A percentile compares a stretch with the other conserved stretches of the same genome.
Evolutionary conservation across 257 asterid genomes (phyloP).

Genomic region (Solanum ahanhuiri): DNA sequence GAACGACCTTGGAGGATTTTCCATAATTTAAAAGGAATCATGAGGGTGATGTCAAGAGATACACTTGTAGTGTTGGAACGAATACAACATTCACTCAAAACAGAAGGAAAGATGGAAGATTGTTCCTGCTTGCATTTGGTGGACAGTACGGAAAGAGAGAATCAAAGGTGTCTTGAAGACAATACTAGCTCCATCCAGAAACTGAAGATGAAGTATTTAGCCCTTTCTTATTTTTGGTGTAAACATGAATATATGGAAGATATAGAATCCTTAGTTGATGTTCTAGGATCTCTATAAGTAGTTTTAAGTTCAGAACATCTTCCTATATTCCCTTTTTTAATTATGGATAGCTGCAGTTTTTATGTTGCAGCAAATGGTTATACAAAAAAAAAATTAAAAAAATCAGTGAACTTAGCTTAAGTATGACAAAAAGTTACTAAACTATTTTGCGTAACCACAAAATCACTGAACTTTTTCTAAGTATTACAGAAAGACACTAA

Average conservation of each 20-base stretch:
- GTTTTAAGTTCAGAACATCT: neutral
- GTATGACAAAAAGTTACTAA: neutral
- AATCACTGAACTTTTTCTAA: neutral
- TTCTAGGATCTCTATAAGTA: neutral
- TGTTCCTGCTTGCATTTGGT: neutral
- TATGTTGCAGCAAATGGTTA: neutral
- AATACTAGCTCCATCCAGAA: neutral
- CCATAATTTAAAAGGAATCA: neutral
- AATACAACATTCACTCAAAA: neutral
- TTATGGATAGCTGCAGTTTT: neutral
- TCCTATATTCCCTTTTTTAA: neutral
- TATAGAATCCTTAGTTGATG: neutral
- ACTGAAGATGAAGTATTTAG: neutral
- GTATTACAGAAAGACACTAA: neutral
- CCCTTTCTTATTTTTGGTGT: neutral
- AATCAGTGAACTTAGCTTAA: neutral
- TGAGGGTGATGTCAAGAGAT: neutral
- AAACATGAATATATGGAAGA: neutral
- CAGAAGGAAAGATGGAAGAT: neutral
- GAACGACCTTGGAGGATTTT: neutral
- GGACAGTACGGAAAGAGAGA: neutral
- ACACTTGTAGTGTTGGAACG: neutral
- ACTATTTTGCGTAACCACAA: neutral
- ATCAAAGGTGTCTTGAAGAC: neutral
- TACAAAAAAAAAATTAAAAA: neutral